Conservation (phyloP, 2,329 filamentous ascomycete genomes). For the Monilinia polystroma region DNA sequence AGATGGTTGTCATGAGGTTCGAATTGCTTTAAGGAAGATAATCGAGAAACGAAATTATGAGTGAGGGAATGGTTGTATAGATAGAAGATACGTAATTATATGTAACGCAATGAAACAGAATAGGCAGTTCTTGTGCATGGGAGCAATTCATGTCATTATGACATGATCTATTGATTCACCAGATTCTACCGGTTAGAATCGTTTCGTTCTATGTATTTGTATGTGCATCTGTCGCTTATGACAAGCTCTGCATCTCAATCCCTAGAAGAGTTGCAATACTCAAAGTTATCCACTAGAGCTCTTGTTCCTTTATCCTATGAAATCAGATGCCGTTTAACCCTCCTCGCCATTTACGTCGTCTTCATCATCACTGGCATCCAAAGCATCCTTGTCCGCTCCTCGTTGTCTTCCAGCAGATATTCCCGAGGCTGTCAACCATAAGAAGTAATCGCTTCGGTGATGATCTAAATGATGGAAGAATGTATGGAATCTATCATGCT, state of each 20-base stretch:
- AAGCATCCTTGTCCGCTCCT: conserved; percentile 26
- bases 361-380: conserved; percentile 26
- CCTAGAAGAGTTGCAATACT: neutral
- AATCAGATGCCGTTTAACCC: conserved; percentile 10
- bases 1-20: neutral
- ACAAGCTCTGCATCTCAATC: neutral
- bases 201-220: neutral
- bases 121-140: neutral
- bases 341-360: conserved; percentile 25
- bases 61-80: neutral
- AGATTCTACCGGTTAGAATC: neutral
- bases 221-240: neutral
- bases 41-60: neutral
- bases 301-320: neutral
- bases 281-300: neutral
- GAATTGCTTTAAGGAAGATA: neutral
- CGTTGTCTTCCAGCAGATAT: conserved; percentile 57
- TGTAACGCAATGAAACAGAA: neutral
- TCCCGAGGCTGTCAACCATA: conserved; percentile 71
- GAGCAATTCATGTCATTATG: conserved; percentile 1
- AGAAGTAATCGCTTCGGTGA: conserved; percentile 68
- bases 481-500: conserved; percentile 60
- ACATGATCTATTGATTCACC: conserved; percentile 7
- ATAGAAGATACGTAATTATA: neutral
- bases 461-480: conserved; percentile 81